phyloP scores from a whole-genome alignment of 2,329 filamentous ascomycete genomes.

The Colletotrichum scovillei region DNA sequence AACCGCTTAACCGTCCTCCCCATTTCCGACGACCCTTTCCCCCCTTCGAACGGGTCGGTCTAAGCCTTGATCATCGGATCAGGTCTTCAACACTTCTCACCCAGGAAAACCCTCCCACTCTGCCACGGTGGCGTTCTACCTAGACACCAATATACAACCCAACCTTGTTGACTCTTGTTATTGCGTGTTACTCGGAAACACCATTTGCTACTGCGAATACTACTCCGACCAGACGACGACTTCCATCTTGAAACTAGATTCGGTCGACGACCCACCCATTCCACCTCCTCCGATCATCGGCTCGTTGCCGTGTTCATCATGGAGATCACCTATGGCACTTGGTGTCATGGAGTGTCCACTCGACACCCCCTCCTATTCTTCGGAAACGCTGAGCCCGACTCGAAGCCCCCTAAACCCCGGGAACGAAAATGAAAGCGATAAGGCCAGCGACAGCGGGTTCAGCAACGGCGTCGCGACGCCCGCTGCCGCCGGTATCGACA shows the following conservation, averaged over 20 bases:
- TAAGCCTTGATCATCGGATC: conserved; percentile 18
- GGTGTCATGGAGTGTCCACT: conserved; percentile 38
- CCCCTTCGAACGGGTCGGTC: conserved; percentile 5
- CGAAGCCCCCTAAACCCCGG: conserved; percentile 32
- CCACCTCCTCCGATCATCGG: conserved; percentile 8
- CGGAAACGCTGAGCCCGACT: conserved; percentile 35
- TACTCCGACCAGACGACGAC: conserved; percentile 20
- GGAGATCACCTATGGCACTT: conserved; percentile 37
- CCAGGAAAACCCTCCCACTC: conserved; percentile 1
- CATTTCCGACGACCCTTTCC: not conserved
- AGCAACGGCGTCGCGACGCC: conserved; percentile 18
- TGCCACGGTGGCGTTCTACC: conserved; percentile 36
- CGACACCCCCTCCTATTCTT: conserved; percentile 37
- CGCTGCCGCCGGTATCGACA: conserved; percentile 17
- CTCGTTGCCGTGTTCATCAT: conserved; percentile 18
- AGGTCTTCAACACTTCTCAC: not conserved
- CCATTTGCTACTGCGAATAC: conserved; percentile 34
- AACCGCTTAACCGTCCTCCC: not conserved
- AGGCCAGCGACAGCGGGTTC: conserved; percentile 28
- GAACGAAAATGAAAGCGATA: conserved; percentile 32
- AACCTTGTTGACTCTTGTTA: conserved; percentile 36
- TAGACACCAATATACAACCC: conserved; percentile 34
- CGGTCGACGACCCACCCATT: conserved; percentile 25
- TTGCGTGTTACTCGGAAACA: conserved; percentile 35
- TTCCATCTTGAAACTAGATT: conserved; percentile 15